Conservation (phyloP, 805 yeast genomes). For the Hyphopichia homilentoma region DNA sequence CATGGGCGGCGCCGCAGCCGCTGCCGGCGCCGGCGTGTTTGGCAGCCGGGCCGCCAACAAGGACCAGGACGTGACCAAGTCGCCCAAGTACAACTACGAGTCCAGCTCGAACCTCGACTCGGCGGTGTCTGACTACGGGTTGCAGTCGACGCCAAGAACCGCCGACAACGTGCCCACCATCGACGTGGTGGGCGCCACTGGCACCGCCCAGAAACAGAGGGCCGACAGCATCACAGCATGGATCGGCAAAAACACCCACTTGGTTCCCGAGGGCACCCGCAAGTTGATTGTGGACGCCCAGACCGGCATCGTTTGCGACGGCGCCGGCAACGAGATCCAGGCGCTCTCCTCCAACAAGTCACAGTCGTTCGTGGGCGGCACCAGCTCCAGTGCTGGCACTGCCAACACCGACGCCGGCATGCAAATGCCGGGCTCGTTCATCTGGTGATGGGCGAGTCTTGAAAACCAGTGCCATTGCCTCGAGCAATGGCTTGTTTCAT, state of each 20-base stretch:
- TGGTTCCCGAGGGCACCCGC: constrained; percentile 9
- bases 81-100: background rate
- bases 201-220: constrained; percentile 5
- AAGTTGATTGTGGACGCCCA: constrained; percentile 13
- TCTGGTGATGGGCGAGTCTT: constrained; percentile 4
- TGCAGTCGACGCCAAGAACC: constrained; percentile 5
- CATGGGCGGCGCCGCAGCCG: constrained; percentile 1
- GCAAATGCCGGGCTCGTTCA: constrained; percentile 13
- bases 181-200: constrained; percentile 13
- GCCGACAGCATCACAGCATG: constrained; percentile 6
- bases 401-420: constrained; percentile 3
- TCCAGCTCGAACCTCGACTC: background rate
- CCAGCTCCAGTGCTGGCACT: background rate
- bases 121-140: background rate
- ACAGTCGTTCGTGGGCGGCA: constrained; percentile 8
- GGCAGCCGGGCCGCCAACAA: constrained; percentile 1
- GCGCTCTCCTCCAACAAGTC: constrained; percentile 10
- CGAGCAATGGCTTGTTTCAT: background rate
- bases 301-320: constrained; percentile 13
- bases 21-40: constrained; percentile 1
- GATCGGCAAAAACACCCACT: constrained; percentile 8
- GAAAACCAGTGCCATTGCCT: background rate
- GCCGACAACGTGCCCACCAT: constrained; percentile 3
- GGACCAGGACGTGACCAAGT: background rate
- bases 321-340: constrained; percentile 10